These are phyloP conservation scores for Paramecium sonneborni DNA, from an alignment of 73 alveolate species.

Conservation along the genomic window DNA sequence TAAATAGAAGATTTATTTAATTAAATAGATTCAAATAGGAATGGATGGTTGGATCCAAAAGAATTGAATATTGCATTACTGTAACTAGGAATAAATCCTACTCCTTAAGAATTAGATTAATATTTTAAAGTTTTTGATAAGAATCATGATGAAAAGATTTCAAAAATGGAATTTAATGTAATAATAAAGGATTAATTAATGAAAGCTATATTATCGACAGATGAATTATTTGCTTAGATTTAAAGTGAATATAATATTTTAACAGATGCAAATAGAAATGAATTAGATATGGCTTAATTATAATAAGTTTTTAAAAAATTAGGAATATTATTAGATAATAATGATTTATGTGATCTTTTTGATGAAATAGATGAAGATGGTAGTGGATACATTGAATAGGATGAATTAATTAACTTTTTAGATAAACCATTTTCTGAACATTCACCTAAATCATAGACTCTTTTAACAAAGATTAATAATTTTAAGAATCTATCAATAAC, in stretches of 20 bases:
- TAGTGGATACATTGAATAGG: constrained; percentile 18
- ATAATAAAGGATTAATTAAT: constrained; percentile 17
- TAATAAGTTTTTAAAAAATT: neutral
- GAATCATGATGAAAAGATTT: constrained; percentile 45
- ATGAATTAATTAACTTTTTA: neutral
- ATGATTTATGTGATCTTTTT: constrained; percentile 8
- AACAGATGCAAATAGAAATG: constrained; percentile 52
- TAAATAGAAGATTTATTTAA: neutral
- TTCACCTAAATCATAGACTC: neutral
- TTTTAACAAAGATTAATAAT: neutral
- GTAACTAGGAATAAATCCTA: constrained; percentile 30
- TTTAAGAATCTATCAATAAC: neutral
- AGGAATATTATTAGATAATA: neutral
- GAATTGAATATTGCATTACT: neutral
- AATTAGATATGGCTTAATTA: constrained; percentile 26
- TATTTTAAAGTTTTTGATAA: constrained; percentile 26
- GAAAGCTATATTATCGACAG: constrained; percentile 8
- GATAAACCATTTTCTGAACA: constrained; percentile 4
- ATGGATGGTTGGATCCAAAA: constrained; percentile 44
- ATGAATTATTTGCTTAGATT: neutral
- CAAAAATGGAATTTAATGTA: neutral
- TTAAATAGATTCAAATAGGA: neutral
- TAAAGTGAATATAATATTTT: neutral
- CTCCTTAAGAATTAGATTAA: neutral
- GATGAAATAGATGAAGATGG: constrained; percentile 48